phyloP scores from a whole-genome alignment of 2,329 filamentous ascomycete genomes.

The Fusarium virguliforme region DNA sequence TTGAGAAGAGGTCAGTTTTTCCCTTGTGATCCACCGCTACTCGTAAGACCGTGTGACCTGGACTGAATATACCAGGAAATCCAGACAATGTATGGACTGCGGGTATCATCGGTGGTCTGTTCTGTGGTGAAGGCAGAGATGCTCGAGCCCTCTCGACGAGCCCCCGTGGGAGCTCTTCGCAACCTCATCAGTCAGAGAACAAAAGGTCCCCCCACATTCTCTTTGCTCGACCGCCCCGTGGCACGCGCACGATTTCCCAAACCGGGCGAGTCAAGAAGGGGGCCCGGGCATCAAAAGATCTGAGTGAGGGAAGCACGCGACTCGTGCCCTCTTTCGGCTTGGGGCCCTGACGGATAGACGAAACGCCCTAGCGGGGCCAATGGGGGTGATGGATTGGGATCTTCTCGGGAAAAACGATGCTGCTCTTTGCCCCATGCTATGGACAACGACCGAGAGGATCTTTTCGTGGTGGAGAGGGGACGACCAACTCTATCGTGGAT shows the following conservation, averaged over 20 bases:
- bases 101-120: background rate
- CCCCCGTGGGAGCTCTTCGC: constrained; percentile 19
- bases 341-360: background rate
- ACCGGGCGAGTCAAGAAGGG: background rate
- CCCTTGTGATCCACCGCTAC: constrained; percentile 3
- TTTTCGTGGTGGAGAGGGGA: background rate
- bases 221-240: background rate
- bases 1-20: background rate
- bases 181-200: constrained; percentile 18
- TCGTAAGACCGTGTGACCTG: constrained; percentile 3
- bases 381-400: constrained; percentile 4
- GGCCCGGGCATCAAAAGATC: background rate
- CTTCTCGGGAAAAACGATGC: too few species aligned
- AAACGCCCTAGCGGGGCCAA: constrained; percentile 34
- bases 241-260: constrained; percentile 8
- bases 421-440: background rate
- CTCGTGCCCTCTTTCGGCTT: constrained; percentile 35
- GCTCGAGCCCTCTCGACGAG: background rate
- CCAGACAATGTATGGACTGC: background rate
- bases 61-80: background rate
- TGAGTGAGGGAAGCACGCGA: constrained; percentile 38
- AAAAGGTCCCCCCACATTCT: background rate
- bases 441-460: constrained; percentile 15
- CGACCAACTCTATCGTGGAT: constrained; percentile 46
- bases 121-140: background rate